phyloP scores from a whole-genome alignment of 805 yeast species.

The Sungouiozyma ichnusensis region DNA sequence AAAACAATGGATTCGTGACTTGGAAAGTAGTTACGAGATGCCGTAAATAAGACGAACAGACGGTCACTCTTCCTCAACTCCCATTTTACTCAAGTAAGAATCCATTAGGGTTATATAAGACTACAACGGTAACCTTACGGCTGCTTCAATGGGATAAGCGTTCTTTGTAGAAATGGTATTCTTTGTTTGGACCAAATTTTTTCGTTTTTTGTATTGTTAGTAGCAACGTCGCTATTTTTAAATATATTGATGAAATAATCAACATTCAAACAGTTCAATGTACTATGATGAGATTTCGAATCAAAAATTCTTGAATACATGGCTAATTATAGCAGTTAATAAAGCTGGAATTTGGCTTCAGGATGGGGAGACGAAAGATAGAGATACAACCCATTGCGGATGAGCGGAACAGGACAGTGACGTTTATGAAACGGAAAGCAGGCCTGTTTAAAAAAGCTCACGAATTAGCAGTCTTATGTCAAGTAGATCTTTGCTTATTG shows the following conservation, averaged over 20 bases:
- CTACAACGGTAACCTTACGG: too few species aligned
- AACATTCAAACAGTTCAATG: not conserved
- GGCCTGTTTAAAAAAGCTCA: slow-evolving; percentile 70
- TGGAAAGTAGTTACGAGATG: too few species aligned
- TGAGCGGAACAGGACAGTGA: slow-evolving; percentile 58
- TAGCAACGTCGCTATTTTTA: not conserved
- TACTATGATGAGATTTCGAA: not conserved
- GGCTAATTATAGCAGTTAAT: not conserved
- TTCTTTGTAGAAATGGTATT: too few species aligned
- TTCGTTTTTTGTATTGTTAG: too few species aligned
- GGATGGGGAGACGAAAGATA: slow-evolving; percentile 94
- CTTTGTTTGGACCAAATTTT: too few species aligned
- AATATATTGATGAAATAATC: not conserved
- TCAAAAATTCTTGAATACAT: not conserved
- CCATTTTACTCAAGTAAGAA: too few species aligned
- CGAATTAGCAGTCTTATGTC: slow-evolving; percentile 73
- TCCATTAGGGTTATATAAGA: too few species aligned
- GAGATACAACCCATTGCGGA: slow-evolving; percentile 86
- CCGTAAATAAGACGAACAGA: too few species aligned
- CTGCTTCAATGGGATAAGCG: too few species aligned
- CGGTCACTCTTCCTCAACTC: too few species aligned
- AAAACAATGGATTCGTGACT: too few species aligned
- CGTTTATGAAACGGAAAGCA: slow-evolving; percentile 89
- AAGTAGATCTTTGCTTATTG: slow-evolving; percentile 84
- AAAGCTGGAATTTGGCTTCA: not conserved